phyloP scores from a whole-genome alignment of 106 monocot genomes.

The Narthecium ossifragum region DNA sequence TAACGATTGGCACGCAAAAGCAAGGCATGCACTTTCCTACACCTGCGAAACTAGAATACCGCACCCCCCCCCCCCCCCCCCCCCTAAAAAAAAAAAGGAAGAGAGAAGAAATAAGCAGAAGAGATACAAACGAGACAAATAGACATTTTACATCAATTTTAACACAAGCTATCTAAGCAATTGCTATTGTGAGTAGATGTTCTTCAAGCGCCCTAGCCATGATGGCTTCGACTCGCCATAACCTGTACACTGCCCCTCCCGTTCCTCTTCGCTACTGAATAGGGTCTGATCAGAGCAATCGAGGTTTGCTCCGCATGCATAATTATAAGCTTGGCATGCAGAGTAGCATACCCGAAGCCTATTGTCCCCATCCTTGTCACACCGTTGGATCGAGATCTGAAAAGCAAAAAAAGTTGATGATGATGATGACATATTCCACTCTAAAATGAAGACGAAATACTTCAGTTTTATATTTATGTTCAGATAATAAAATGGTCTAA shows the following conservation, averaged over 20 bases:
- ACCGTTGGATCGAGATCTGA: conserved; percentile 94
- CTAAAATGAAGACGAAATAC: too few species aligned
- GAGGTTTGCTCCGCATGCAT: conserved; percentile 75
- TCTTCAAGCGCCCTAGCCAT: conserved; percentile 62
- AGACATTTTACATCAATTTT: conserved; percentile 17
- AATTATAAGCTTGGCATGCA: conserved; percentile 81
- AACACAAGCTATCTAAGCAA: too few species aligned
- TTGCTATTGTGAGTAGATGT: conserved; percentile 28
- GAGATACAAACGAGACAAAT: conserved; percentile 1
- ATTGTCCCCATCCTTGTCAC: conserved; percentile 94
- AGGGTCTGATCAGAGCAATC: conserved; percentile 98
- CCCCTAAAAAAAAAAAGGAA: too few species aligned
- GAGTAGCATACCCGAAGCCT: conserved; percentile 94
- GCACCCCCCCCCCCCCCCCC: too few species aligned
- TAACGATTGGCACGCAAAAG: neutral
- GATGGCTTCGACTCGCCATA: conserved; percentile 64
- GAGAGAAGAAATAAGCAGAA: neutral
- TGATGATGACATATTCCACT: too few species aligned
- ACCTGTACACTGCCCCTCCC: conserved; percentile 84
- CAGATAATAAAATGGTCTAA: too few species aligned
- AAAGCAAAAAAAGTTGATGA: too few species aligned
- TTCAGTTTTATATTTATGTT: too few species aligned
- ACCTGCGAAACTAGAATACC: too few species aligned
- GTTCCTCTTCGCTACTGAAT: conserved; percentile 89
- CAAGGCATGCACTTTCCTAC: neutral